Percentiles rank a stretch among this genome's conserved stretches.
Conservation (phyloP, 306 rosid genomes). For the Vigna trinervia region DNA sequence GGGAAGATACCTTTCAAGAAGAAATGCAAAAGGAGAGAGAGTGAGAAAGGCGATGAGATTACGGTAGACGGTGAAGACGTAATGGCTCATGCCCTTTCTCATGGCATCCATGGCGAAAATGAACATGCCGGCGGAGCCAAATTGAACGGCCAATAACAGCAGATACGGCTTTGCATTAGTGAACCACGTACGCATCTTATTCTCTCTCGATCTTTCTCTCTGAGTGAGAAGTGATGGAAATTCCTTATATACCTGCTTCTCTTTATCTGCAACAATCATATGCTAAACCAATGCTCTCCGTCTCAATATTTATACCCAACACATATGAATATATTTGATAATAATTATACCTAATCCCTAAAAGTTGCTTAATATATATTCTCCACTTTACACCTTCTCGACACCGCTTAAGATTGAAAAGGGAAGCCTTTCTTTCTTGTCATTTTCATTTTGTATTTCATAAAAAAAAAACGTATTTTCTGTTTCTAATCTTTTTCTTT, state of each 20-base stretch:
- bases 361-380: conserved; percentile 5
- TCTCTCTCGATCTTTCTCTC: background rate
- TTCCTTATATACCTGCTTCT: background rate
- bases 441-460: too few species aligned
- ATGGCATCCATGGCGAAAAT: conserved; percentile 59
- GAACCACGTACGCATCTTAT: conserved; percentile 36
- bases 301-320: conserved; percentile 41
- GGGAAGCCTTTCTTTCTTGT: too few species aligned
- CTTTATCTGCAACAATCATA: background rate
- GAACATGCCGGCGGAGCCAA: conserved; percentile 86
- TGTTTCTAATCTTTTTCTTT: too few species aligned
- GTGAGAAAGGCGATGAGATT: conserved; percentile 48
- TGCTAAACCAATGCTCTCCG: background rate
- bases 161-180: conserved; percentile 64
- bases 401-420: background rate
- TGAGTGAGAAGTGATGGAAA: background rate
- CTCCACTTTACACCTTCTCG: background rate
- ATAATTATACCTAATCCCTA: background rate
- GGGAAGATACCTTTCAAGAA: conserved; percentile 49
- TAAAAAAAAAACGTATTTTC: too few species aligned
- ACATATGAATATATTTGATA: background rate
- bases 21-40: conserved; percentile 50
- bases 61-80: conserved; percentile 57
- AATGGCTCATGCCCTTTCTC: conserved; percentile 65
- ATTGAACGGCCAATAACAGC: conserved; percentile 69